Evolutionary conservation across 768 basidiomycete species (phyloP).

Genomic region (Boletellus ananas): DNA sequence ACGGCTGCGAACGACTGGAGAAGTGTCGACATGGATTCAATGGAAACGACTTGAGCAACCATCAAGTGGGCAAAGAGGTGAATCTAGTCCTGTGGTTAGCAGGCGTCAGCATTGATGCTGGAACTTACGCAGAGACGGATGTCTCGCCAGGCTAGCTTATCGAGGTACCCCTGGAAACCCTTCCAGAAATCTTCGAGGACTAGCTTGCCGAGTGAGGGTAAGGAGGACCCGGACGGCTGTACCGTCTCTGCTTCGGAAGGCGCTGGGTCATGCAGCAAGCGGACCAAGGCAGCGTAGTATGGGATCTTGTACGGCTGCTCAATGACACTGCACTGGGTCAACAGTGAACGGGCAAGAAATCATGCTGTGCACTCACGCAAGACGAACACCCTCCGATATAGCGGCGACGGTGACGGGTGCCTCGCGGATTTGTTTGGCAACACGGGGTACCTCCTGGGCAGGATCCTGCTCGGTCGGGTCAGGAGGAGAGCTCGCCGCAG

Average conservation of each 20-base stretch:
- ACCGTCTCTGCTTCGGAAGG: conserved; percentile 32
- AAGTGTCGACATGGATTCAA: conserved; percentile 75
- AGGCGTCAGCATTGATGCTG: not conserved
- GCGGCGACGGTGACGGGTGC: conserved; percentile 55
- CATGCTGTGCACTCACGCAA: conserved; percentile 45
- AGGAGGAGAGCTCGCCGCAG: not conserved
- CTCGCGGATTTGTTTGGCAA: conserved; percentile 64
- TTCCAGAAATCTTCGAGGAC: conserved; percentile 88
- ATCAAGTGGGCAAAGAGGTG: conserved; percentile 92
- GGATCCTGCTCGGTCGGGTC: conserved; percentile 49
- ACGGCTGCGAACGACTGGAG: conserved; percentile 83
- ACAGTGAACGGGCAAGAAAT: not conserved
- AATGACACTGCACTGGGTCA: conserved; percentile 53
- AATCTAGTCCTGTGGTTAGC: conserved; percentile 48
- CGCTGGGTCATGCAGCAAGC: conserved; percentile 53
- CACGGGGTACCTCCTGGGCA: conserved; percentile 60
- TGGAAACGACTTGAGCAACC: conserved; percentile 67
- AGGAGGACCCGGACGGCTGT: conserved; percentile 27
- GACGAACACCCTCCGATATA: conserved; percentile 70
- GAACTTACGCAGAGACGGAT: conserved; percentile 76
- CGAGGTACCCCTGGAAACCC: conserved; percentile 84
- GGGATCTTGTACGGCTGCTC: conserved; percentile 95
- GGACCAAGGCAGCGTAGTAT: conserved; percentile 78
- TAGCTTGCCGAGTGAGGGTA: conserved; percentile 56
- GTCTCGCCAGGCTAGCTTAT: conserved; percentile 89